Percentiles rank a stretch among this genome's conserved stretches.
phyloP scores from a whole-genome alignment of 805 yeast species.

The Lipomyces orientalis region DNA sequence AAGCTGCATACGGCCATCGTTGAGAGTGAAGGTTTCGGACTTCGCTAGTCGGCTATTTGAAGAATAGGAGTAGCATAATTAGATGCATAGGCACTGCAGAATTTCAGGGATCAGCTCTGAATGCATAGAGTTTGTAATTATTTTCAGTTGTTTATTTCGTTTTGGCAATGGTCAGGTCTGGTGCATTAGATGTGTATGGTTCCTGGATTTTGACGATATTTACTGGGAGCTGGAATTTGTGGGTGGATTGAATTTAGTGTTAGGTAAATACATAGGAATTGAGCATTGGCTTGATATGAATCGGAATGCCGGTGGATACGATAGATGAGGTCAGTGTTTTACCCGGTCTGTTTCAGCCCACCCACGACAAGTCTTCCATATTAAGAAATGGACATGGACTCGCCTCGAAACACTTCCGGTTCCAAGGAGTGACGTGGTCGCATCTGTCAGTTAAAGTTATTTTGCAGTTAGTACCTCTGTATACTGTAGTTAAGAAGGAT shows the following conservation, averaged over 20 bases:
- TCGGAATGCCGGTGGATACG: not conserved
- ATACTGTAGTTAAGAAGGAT: not conserved
- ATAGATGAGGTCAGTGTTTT: too few species aligned
- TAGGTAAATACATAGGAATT: not conserved
- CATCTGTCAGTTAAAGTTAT: not conserved
- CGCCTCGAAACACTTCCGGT: not conserved
- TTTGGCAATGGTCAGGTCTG: not conserved
- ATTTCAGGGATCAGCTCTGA: not conserved
- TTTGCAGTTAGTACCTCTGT: not conserved
- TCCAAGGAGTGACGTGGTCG: not conserved
- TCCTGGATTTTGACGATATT: not conserved
- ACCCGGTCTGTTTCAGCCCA: not conserved
- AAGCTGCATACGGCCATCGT: constrained; percentile 73
- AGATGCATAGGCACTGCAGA: not conserved
- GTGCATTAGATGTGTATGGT: not conserved
- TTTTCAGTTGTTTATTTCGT: not conserved
- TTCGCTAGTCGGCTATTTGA: constrained; percentile 51
- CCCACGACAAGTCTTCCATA: not conserved
- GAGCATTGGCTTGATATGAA: not conserved
- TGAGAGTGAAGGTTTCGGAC: constrained; percentile 87
- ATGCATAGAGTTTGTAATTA: constrained; percentile 7
- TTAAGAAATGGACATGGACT: too few species aligned
- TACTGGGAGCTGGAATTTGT: not conserved
- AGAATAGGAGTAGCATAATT: not conserved
- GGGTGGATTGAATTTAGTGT: not conserved